Evolutionary conservation across 129 eudicot genomes (phyloP), one percentile per base, ranked within the genome.

Genomic region (Saposhnikovia divaricata): DNA sequence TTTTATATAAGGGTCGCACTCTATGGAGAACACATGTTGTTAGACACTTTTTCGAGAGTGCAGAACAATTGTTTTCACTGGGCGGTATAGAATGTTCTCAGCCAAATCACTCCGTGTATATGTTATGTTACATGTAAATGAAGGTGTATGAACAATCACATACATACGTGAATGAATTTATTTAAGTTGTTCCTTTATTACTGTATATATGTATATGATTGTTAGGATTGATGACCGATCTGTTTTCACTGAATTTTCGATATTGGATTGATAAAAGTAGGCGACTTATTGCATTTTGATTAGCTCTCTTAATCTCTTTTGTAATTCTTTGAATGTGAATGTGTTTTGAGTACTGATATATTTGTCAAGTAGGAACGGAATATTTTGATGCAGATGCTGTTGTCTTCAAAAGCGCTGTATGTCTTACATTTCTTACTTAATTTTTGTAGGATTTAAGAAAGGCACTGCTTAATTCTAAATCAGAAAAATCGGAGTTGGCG

Each of bases 401-500:
- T 57, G 28, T 57, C 13, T 57, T 51, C 7, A 13, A 57, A 31
- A 6, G 47, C 15, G 43, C 39, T 77, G 44, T 19, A 38, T 78
- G 40, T 63, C 71, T 86, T 25, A 51, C 15, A 21, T 43, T 61
- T 80, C 65, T 16, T 76, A 53, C 31, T 63, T 75, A 4, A 77
- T 59, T 80, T 12, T 69, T 85, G 86, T 83, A 93, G 98, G 97
- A 87, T 80, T 81, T 91, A 87, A 88, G 97, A 77, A 89, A 86
- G 77, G 87, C 93, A 69, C 73, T 94, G 83, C 80, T 80, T 59
- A 77, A 83, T 44, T 80, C 90, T 15, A 85, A 74, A 80, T 69
- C 84, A 1, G 92, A 87, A 42, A 83, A 81, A 47, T 59, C 81
- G 79, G 90, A 86, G 82, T 83, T 53, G 39, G 42, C 75, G 75